Base-by-base conservation (phyloP, 768 basidiomycete species). In the Lentinula lateritia region DNA sequence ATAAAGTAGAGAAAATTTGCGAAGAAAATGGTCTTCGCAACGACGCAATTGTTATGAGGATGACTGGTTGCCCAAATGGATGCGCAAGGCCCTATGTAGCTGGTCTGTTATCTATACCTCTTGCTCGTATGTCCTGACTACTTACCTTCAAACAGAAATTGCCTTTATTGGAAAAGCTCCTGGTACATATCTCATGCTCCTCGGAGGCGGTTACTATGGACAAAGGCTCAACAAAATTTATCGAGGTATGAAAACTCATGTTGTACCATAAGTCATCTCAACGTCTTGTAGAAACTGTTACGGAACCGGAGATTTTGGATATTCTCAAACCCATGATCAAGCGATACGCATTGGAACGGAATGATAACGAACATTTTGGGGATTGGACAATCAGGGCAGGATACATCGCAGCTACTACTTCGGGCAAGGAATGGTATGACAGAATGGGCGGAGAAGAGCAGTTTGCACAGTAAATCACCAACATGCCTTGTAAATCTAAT, bases 121-220 rank as follows among this genome's bases (percentile, higher is more conserved):
- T 18, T 56, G 8, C 8, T 20, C 3, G 20, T 34, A 34, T 50
- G 43, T 58, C 5, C 23, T 41, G 60, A 23, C 48, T 28, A 58
- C 54, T 58, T 16, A 9, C 46, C 8, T 20, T 13, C 13, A 39
- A 53, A 46, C 75, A 90, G 96, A 98, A 80, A 81, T 98, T 43
- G 97, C 95, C 0, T 96, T 98, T 68, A 88, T 98, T 42, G 96
- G 97, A 36, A 98, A 98, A 76, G 94, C 97, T 0, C 93, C 89
- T 1, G 95, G 93, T 12, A 82, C 86, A 36, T 99, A 99, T 72
- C 70, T 88, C 50, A 97, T 98, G 95, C 83, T 98, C 36, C 87
- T 99, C 38, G 96, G 97, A 43, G 96, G 96, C 59, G 95, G 95
- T 1, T 97, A 94, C 77, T 81, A 93, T 66, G 97, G 96, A 41